Percentiles rank a stretch among this genome's conserved stretches.
Evolutionary conservation across 2,329 filamentous ascomycete species (phyloP).

Genomic region (Zasmidium citrigriseum): DNA sequence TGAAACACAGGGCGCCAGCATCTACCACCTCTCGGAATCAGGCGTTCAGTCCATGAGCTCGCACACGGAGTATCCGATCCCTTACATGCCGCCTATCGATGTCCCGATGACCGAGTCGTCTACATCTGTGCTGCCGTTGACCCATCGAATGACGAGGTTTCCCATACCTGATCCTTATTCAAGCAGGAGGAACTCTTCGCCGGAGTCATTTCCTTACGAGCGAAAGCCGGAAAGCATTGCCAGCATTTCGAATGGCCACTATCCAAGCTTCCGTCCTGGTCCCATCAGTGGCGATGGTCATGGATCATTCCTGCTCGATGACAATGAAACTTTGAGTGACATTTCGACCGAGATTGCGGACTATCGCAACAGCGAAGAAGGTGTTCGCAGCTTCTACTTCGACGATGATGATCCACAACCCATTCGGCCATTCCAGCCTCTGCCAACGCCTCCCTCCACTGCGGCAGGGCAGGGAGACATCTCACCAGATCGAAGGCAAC

Average conservation of each 20-base stretch:
- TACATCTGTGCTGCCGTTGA: constrained; percentile 19
- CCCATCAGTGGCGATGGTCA: constrained; percentile 11
- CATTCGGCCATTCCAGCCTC: constrained; percentile 15
- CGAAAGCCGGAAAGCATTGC: constrained; percentile 20
- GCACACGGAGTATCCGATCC: constrained; percentile 5
- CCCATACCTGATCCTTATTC: constrained; percentile 21
- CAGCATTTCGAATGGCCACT: constrained; percentile 15
- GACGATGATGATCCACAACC: constrained; percentile 37
- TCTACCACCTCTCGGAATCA: constrained; percentile 31
- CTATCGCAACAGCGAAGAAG: constrained; percentile 43
- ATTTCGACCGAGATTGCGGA: constrained; percentile 55
- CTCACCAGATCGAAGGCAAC: constrained; percentile 26
- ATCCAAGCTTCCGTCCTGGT: constrained; percentile 22
- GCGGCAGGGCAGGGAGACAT: constrained; percentile 29
- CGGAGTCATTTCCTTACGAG: constrained; percentile 21
- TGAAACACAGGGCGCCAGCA: constrained; percentile 37
- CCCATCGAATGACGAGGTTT: constrained; percentile 13
- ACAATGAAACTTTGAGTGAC: constrained; percentile 58
- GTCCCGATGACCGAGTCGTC: constrained; percentile 8
- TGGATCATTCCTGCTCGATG: constrained; percentile 54
- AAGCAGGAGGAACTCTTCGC: constrained; percentile 12
- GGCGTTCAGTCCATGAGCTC: constrained; percentile 14
- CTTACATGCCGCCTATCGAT: not conserved
- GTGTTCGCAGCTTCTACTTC: constrained; percentile 52
- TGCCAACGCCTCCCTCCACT: constrained; percentile 41